Evolutionary conservation across 2,329 filamentous ascomycete genomes (phyloP).

Genomic region (Aspergillus sp.): DNA sequence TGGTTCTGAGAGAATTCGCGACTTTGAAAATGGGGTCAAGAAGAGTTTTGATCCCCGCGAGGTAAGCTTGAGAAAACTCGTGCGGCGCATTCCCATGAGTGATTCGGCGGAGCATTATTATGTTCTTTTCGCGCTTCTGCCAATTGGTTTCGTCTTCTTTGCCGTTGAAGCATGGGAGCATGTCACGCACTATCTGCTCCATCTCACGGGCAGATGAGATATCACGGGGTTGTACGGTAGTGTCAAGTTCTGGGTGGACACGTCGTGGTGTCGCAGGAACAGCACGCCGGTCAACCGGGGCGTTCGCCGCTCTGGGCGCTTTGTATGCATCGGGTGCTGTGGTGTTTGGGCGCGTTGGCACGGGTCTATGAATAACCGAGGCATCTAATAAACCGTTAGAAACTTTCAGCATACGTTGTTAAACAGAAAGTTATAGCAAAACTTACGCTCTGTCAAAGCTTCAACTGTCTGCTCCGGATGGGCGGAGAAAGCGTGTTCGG

Average conservation of each 20-base stretch:
- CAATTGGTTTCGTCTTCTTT: slow-evolving; percentile 90
- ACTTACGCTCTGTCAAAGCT: background rate
- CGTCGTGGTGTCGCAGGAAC: slow-evolving; percentile 8
- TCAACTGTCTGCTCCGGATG: background rate
- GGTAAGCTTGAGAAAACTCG: slow-evolving; percentile 71
- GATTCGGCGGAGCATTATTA: slow-evolving; percentile 72
- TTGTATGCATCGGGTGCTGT: slow-evolving; percentile 14
- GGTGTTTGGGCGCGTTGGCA: slow-evolving; percentile 20
- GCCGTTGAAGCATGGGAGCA: slow-evolving; percentile 80
- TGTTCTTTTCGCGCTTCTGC: slow-evolving; percentile 79
- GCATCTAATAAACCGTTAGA: slow-evolving; percentile 15
- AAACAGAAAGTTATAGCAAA: background rate
- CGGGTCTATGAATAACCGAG: slow-evolving; percentile 21
- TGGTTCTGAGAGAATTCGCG: slow-evolving; percentile 80
- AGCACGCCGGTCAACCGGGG: background rate
- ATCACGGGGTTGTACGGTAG: slow-evolving; percentile 71
- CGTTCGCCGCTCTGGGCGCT: slow-evolving; percentile 36
- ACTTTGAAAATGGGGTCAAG: slow-evolving; percentile 89
- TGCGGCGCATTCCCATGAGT: slow-evolving; percentile 79
- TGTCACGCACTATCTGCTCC: slow-evolving; percentile 82
- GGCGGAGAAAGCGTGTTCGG: background rate
- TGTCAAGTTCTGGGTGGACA: slow-evolving; percentile 53
- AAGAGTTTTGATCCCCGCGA: slow-evolving; percentile 69
- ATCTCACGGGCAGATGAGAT: slow-evolving; percentile 82
- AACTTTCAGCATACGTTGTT: background rate